Conservation (phyloP, 805 yeast genomes). For the Pichia nanzhaoensis region DNA sequence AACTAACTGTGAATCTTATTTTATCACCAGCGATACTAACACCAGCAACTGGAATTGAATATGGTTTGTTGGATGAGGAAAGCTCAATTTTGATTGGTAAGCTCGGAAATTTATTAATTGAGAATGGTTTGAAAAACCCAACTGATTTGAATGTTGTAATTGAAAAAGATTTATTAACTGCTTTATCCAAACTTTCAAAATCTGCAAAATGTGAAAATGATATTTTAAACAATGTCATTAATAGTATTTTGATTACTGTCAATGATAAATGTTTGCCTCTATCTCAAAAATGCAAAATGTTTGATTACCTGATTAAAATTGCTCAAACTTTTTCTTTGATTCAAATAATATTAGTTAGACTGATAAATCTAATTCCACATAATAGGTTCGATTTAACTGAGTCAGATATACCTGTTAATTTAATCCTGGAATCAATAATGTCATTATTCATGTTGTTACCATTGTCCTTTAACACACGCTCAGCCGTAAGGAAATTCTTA, state of each 20-base stretch:
- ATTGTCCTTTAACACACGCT: constrained; percentile 2
- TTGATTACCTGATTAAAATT: constrained; percentile 6
- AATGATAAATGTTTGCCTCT: not conserved
- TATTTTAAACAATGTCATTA: constrained; percentile 5
- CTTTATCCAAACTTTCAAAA: constrained; percentile 9
- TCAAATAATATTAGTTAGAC: constrained; percentile 9
- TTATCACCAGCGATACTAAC: constrained; percentile 29
- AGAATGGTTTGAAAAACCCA: constrained; percentile 2
- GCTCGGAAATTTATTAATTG: constrained; percentile 7
- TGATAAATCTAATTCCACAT: constrained; percentile 7
- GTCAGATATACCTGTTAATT: constrained; percentile 1
- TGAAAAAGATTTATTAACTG: constrained; percentile 8
- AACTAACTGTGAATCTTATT: constrained; percentile 54
- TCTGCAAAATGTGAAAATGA: constrained; percentile 6
- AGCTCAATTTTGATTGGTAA: constrained; percentile 31
- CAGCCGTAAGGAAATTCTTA: constrained; percentile 7
- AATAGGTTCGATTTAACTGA: not conserved
- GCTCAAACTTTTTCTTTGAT: constrained; percentile 10
- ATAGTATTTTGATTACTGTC: not conserved
- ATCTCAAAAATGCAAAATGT: constrained; percentile 3
- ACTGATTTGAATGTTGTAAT: constrained; percentile 7
- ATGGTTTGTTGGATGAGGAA: constrained; percentile 34
- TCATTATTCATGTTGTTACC: constrained; percentile 7
- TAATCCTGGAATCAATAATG: constrained; percentile 5
- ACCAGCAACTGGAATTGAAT: constrained; percentile 1